These are phyloP conservation scores for Croton laevigatus DNA, from an alignment of 441 rosid genomes.

Conservation along the genomic window DNA sequence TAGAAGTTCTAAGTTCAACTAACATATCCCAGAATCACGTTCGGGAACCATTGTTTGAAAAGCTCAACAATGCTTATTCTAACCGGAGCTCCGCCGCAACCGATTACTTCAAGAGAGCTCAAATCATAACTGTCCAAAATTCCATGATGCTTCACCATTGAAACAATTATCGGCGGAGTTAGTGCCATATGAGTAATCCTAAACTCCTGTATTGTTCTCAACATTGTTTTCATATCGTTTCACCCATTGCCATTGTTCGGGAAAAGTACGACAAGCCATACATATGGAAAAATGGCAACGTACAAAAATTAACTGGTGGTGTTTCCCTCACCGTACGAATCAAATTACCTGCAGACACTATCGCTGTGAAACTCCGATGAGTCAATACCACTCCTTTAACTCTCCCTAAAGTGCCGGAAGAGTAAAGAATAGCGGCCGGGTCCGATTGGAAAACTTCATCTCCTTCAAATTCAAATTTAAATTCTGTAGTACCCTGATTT, in stretches of 20 bases:
- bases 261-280: conserved; percentile 37
- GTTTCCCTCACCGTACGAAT: conserved; percentile 26
- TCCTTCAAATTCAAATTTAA: no score
- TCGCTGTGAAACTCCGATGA: conserved; percentile 41
- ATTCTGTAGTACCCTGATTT: not conserved
- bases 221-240: conserved; percentile 32
- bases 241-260: conserved; percentile 43
- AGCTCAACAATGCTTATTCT: conserved; percentile 23
- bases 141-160: conserved; percentile 31
- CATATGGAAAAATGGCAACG: conserved; percentile 50
- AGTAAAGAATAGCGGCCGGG: conserved; percentile 56
- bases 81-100: conserved; percentile 49
- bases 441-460: conserved; percentile 41
- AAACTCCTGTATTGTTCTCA: conserved; percentile 31
- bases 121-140: conserved; percentile 33
- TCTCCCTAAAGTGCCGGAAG: conserved; percentile 63
- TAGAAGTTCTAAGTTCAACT: not conserved
- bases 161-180: conserved; percentile 47
- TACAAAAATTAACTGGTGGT: conserved; percentile 33
- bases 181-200: conserved; percentile 44
- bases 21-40: conserved; percentile 47
- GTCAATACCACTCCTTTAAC: conserved; percentile 55
- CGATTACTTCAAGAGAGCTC: conserved; percentile 48
- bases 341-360: conserved; percentile 27
- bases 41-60: conserved; percentile 36